Percentiles rank a stretch among this genome's conserved stretches.
Evolutionary conservation across 2,329 filamentous ascomycete species (phyloP).

Genomic region (Fusarium sp.): DNA sequence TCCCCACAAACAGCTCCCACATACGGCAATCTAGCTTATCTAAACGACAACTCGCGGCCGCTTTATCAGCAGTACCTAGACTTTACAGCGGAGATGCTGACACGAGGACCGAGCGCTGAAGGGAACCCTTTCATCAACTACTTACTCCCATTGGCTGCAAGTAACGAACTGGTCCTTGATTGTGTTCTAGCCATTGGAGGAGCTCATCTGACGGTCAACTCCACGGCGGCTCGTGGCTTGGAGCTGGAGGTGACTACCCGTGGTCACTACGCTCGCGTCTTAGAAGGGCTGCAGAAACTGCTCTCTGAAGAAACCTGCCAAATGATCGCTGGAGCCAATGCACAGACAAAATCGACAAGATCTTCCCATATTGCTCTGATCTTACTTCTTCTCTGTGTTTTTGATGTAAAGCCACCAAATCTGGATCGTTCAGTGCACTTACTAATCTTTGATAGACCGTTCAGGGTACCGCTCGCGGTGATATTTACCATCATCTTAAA

Average conservation of each 20-base stretch:
- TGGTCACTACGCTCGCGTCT: conserved; percentile 7
- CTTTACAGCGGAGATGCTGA: conserved; percentile 12
- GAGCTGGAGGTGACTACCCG: conserved; percentile 18
- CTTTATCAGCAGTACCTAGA: conserved; percentile 24
- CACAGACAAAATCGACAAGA: background rate
- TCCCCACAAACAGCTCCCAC: background rate
- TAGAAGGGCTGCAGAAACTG: background rate
- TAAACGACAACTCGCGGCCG: conserved; percentile 8
- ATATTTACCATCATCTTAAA: conserved; percentile 7
- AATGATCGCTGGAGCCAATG: rapidly evolving
- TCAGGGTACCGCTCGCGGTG: background rate
- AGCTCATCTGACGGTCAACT: conserved; percentile 6
- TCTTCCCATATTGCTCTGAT: conserved; percentile 6
- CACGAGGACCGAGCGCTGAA: conserved; percentile 4
- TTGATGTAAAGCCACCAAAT: conserved; percentile 1
- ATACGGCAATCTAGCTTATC: conserved; percentile 18
- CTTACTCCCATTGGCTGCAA: conserved; percentile 13
- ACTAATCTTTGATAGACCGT: background rate
- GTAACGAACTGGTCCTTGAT: conserved; percentile 6
- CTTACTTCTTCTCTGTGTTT: conserved; percentile 10
- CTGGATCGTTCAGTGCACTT: rapidly evolving
- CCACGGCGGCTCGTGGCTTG: background rate
- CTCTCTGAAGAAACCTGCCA: background rate
- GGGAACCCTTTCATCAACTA: conserved; percentile 26
- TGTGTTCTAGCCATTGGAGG: conserved; percentile 24